Conservation (phyloP, 2,329 filamentous ascomycete species). For the Penicillium sp. region DNA sequence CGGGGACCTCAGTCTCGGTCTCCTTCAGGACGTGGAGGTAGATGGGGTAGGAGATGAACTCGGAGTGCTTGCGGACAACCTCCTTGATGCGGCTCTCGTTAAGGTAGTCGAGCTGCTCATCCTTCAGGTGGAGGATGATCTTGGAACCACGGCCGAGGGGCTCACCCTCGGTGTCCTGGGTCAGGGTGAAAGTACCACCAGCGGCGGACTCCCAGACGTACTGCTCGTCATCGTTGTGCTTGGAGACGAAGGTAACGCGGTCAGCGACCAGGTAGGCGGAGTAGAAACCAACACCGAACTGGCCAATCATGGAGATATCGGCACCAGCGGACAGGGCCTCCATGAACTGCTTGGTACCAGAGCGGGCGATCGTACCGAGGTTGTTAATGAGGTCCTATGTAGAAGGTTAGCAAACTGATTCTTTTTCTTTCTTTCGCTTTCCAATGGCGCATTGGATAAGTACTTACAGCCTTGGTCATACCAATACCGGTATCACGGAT, state of each 20-base stretch:
- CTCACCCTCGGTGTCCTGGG: constrained; percentile 85
- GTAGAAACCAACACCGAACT: constrained; percentile 99
- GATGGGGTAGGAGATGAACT: constrained; percentile 99
- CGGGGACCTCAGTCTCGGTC: constrained; percentile 97
- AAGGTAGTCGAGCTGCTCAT: constrained; percentile 97
- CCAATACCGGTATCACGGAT: constrained; percentile 98
- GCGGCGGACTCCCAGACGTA: constrained; percentile 99
- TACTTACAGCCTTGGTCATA: constrained; percentile 98
- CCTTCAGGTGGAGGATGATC: constrained; percentile 98
- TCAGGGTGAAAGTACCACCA: constrained; percentile 95
- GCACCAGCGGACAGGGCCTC: constrained; percentile 97
- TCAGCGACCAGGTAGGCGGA: constrained; percentile 99
- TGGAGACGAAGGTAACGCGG: constrained; percentile 91
- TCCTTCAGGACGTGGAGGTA: constrained; percentile 99
- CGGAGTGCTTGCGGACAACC: constrained; percentile 99
- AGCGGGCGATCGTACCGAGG: constrained; percentile 98
- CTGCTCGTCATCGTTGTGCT: constrained; percentile 99
- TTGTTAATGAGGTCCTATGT: constrained; percentile 97
- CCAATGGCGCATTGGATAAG: background rate
- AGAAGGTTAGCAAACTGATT: constrained; percentile 7
- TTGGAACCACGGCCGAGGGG: constrained; percentile 91
- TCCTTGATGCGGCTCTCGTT: constrained; percentile 99
- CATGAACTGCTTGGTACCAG: constrained; percentile 99
- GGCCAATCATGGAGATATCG: constrained; percentile 99
- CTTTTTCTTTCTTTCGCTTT: background rate